phyloP scores from a whole-genome alignment of 768 basidiomycete genomes.

The Rhodocollybia butyracea region DNA sequence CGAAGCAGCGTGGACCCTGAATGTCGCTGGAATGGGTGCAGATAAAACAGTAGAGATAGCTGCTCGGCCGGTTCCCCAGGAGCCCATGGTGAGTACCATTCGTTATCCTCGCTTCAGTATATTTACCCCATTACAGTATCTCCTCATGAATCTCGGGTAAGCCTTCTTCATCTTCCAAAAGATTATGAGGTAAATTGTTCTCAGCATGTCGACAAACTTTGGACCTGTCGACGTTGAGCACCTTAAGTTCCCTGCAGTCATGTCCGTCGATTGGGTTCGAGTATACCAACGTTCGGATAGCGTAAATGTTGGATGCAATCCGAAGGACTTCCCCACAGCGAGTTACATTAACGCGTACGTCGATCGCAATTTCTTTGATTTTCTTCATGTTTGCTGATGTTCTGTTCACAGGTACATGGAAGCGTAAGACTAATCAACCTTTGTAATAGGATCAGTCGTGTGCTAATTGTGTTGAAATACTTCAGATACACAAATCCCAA shows the following conservation, averaged over 20 bases:
- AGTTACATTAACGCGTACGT: slow-evolving; percentile 72
- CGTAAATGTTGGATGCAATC: slow-evolving; percentile 66
- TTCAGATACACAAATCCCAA: slow-evolving; percentile 43
- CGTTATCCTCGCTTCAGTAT: slow-evolving; percentile 14
- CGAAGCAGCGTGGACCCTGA: slow-evolving; percentile 55
- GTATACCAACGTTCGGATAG: slow-evolving; percentile 60
- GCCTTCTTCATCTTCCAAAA: too few relatives aligned
- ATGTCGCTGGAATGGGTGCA: slow-evolving; percentile 42
- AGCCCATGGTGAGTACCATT: slow-evolving; percentile 57
- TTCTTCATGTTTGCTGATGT: neutral
- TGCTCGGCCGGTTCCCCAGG: slow-evolving; percentile 58
- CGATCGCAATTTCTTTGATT: neutral
- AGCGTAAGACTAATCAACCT: neutral
- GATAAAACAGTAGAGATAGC: slow-evolving; percentile 52
- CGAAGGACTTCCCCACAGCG: slow-evolving; percentile 66
- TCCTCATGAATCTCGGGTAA: slow-evolving; percentile 71
- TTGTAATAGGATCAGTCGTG: too few relatives aligned
- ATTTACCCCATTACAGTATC: slow-evolving; percentile 38
- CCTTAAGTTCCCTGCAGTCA: slow-evolving; percentile 51
- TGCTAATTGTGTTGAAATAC: too few relatives aligned
- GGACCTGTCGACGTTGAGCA: slow-evolving; percentile 59
- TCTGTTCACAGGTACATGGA: neutral
- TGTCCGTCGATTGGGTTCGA: slow-evolving; percentile 81
- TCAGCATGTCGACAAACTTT: slow-evolving; percentile 67
- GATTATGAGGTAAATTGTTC: too few relatives aligned